These are phyloP conservation scores for Debaryomyces sp. DNA, from an alignment of 1,139 yeast genomes.

Conservation along the genomic window DNA sequence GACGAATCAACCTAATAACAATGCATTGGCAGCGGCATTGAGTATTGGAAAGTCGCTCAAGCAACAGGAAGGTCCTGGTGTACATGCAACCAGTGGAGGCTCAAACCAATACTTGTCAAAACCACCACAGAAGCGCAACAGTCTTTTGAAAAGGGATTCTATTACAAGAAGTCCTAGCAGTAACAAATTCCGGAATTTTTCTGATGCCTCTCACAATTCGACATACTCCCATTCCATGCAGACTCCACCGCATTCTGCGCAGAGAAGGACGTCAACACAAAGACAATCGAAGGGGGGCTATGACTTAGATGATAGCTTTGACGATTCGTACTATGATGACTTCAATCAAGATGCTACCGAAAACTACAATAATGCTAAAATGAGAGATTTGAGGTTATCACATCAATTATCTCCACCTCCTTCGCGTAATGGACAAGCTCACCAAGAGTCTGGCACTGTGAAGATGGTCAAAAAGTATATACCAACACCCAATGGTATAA, in stretches of 20 bases:
- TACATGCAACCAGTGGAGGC: background rate
- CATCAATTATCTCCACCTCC: conserved; percentile 11
- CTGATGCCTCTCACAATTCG: conserved; percentile 18
- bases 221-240: conserved; percentile 4
- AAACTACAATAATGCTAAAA: conserved; percentile 20
- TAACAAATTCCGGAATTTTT: conserved; percentile 17
- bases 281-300: conserved; percentile 12
- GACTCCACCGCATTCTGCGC: conserved; percentile 2
- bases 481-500: conserved; percentile 52
- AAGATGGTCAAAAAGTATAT: conserved; percentile 52
- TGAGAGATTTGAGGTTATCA: conserved; percentile 29
- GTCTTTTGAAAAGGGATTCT: conserved; percentile 19
- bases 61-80: conserved; percentile 1
- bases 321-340: conserved; percentile 33
- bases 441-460: conserved; percentile 13
- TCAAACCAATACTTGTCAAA: background rate
- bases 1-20: conserved; percentile 37
- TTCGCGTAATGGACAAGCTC: conserved; percentile 4
- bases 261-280: conserved; percentile 5
- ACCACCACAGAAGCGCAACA: conserved; percentile 15
- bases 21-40: conserved; percentile 51
- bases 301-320: conserved; percentile 34
- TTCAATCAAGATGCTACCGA: conserved; percentile 27
- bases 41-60: conserved; percentile 42
- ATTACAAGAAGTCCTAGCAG: conserved; percentile 4